Base-by-base conservation (phyloP, 495 filamentous ascomycete species). In the Astrothelium macrocarpum region DNA sequence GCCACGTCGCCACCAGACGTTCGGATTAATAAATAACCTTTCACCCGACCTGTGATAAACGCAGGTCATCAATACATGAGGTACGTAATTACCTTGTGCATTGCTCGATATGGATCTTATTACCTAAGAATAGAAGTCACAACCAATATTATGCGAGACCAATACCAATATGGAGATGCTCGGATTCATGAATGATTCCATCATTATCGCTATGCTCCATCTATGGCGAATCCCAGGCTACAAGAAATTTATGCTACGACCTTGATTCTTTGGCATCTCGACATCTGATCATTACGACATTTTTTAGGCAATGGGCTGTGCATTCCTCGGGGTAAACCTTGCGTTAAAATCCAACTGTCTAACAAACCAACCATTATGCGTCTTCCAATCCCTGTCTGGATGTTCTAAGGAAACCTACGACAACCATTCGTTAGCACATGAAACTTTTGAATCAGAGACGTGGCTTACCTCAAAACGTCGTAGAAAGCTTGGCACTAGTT, bases 361-460 rank as follows among this genome's bases (percentile, higher is more conserved):
- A 61, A 89, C 85, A 64, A 90, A 89, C 87, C 87, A 90, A 18
- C 84, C 85, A 72, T 88, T 88, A 58, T 87, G 80, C 53, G 83
- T 76, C 71, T 82, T 81, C 85, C 85, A 89, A 68, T 86, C 82
- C 64, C 77, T 77, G 23, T 73, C 78, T 2, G 85, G 84, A 68
- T 83, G 75, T 59, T 82, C 81, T 61, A 87, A 78, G 59, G 75
- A 62, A 64, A 85, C 79, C 84, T 85, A 62, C 14, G 29, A 10
- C 20, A 12, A 29, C n/a, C 25, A 29, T 39, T 29, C 31, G 18
- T 62, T 29, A 62, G 60, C 20, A 45, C 12, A 18, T 14, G 43
- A 26, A 14, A 62, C 4, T 25, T 53, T 1, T 45, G n/a, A 25
- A 23, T 29, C 39, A 29, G 11, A 0, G 1, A 36, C n/a, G 26